phyloP scores from a whole-genome alignment of 2,329 filamentous ascomycete species.

The Parascedosporium putredinis region DNA sequence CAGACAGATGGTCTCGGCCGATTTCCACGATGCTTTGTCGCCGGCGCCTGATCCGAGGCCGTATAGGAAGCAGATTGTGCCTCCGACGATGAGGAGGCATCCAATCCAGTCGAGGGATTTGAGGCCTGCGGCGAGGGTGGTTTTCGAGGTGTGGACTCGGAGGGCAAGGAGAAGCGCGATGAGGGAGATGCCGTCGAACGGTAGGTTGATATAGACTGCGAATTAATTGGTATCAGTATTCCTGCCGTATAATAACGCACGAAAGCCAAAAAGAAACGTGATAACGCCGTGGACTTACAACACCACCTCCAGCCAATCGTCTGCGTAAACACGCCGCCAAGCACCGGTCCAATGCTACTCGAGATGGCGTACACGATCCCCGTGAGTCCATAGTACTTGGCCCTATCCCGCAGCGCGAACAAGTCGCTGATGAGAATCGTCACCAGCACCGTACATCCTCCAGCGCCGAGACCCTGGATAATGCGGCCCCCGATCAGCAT shows the following conservation, averaged over 20 bases:
- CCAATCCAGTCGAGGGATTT: constrained; percentile 63
- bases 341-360: constrained; percentile 54
- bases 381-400: constrained; percentile 62
- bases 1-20: constrained; percentile 45
- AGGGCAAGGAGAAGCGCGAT: constrained; percentile 52
- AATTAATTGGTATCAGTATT: no score
- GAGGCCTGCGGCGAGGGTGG: constrained; percentile 51
- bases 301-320: constrained; percentile 6
- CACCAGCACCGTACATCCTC: constrained; percentile 62
- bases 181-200: constrained; percentile 42
- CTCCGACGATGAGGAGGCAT: constrained; percentile 54
- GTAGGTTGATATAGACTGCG: constrained; percentile 6
- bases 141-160: constrained; percentile 45
- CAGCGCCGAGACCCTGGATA: constrained; percentile 49
- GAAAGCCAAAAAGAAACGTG: no score
- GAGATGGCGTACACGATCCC: constrained; percentile 63
- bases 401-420: constrained; percentile 35
- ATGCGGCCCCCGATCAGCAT: constrained; percentile 55
- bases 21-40: constrained; percentile 59
- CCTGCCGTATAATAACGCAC: no score
- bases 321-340: constrained; percentile 56
- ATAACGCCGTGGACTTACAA: no score
- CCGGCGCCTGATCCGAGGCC: constrained; percentile 55
- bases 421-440: constrained; percentile 45
- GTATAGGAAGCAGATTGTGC: constrained; percentile 55